A percentile compares a stretch with the other conserved stretches of the same genome.
Conservation (phyloP, 2,329 filamentous ascomycete species). For the Cordyceps militaris region DNA sequence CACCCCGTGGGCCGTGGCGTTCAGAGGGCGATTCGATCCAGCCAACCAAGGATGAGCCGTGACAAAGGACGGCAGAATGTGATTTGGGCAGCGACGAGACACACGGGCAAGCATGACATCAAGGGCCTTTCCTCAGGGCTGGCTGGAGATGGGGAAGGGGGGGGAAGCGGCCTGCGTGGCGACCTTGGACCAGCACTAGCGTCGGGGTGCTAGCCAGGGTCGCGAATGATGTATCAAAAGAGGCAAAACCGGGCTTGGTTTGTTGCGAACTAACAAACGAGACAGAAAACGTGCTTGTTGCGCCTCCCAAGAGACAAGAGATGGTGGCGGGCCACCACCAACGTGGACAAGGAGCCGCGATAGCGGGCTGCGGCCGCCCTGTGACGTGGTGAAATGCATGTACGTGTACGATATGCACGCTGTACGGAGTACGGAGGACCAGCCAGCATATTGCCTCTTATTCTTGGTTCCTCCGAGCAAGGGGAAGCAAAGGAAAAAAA, state of each 20-base stretch:
- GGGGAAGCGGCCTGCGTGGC: background rate
- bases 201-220: background rate
- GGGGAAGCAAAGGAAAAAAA: no score
- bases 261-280: background rate
- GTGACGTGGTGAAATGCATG: slow-evolving; percentile 3
- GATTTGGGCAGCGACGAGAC: background rate
- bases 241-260: background rate
- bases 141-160: background rate
- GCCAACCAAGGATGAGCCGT: background rate
- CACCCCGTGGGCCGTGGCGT: background rate
- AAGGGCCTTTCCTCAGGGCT: background rate
- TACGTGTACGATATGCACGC: background rate
- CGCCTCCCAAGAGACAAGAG: background rate
- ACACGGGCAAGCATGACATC: background rate
- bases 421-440: no score
- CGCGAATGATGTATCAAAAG: background rate
- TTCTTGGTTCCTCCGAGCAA: no score
- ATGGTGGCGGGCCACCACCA: background rate
- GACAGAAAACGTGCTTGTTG: background rate
- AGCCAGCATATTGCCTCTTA: background rate
- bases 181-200: background rate
- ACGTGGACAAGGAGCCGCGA: background rate
- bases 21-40: background rate
- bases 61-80: background rate
- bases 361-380: background rate